Evolutionary conservation across 306 rosid species (phyloP).

Genomic region (Gastrolobium villosum): DNA sequence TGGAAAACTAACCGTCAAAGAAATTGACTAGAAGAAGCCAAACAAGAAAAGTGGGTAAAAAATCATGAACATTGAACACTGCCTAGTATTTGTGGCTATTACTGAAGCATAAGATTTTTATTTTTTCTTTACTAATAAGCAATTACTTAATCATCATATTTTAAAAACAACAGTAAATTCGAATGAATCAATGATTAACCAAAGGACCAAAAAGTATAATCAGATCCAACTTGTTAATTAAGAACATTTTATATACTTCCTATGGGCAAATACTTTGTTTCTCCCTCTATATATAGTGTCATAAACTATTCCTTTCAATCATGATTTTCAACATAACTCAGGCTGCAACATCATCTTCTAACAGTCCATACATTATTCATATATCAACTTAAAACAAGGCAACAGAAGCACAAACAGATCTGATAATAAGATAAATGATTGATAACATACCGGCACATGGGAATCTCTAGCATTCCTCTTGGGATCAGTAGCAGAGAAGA

Average conservation of each 20-base stretch:
- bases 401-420: background rate
- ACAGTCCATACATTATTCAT: slow-evolving; percentile 20
- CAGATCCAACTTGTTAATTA: slow-evolving; percentile 24
- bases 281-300: background rate
- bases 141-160: slow-evolving; percentile 1
- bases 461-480: slow-evolving; percentile 93
- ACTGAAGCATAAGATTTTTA: background rate
- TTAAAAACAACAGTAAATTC: slow-evolving; percentile 7
- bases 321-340: slow-evolving; percentile 24
- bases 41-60: slow-evolving; percentile 21
- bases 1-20: slow-evolving; percentile 25
- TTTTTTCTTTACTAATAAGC: slow-evolving; percentile 3
- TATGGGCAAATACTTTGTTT: background rate
- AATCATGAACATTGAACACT: slow-evolving; percentile 23
- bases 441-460: slow-evolving; percentile 79
- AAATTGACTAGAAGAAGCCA: slow-evolving; percentile 38
- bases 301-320: slow-evolving; percentile 24
- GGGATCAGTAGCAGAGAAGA: slow-evolving; percentile 96
- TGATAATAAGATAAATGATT: background rate
- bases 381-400: background rate
- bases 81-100: background rate
- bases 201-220: slow-evolving; percentile 3
- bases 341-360: background rate
- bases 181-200: background rate
- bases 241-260: background rate